Percentiles rank a stretch among this genome's conserved stretches.
These are phyloP conservation scores for Nakazawaea sp. DNA, from an alignment of 805 yeast genomes.

Conservation along the genomic window DNA sequence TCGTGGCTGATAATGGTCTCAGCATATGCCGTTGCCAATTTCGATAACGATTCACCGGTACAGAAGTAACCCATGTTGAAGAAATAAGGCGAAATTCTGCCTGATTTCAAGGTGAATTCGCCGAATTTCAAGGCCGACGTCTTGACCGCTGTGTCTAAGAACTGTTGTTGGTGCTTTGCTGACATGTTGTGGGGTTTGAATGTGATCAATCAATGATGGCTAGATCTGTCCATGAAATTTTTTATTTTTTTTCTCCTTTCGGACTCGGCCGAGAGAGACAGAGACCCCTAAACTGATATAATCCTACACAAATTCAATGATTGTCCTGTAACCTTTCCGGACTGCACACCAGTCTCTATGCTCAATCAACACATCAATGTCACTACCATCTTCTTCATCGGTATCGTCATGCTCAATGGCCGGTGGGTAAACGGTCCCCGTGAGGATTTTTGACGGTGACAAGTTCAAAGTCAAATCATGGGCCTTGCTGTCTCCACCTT, in stretches of 20 bases:
- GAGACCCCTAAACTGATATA: too few relatives aligned
- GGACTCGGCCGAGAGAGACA: too few relatives aligned
- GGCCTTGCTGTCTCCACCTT: neutral
- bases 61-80: conserved; percentile 89
- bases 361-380: conserved; percentile 24
- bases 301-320: conserved; percentile 12
- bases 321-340: conserved; percentile 16
- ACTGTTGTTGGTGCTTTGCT: conserved; percentile 42
- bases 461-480: conserved; percentile 20
- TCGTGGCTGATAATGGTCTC: conserved; percentile 76
- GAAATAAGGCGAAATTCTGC: conserved; percentile 92
- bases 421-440: conserved; percentile 5
- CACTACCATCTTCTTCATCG: conserved; percentile 10
- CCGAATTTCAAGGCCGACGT: conserved; percentile 85
- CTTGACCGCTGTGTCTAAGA: conserved; percentile 77
- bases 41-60: conserved; percentile 72
- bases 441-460: conserved; percentile 17
- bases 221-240: too few relatives aligned
- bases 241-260: too few relatives aligned
- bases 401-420: conserved; percentile 4
- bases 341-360: conserved; percentile 32
- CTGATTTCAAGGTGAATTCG: conserved; percentile 81
- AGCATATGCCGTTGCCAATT: conserved; percentile 85
- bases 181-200: too few relatives aligned
- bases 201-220: too few relatives aligned